A percentile compares a stretch with the other conserved stretches of the same genome.
phyloP scores from a whole-genome alignment of 495 filamentous ascomycete species.

The Evernia prunastri region DNA sequence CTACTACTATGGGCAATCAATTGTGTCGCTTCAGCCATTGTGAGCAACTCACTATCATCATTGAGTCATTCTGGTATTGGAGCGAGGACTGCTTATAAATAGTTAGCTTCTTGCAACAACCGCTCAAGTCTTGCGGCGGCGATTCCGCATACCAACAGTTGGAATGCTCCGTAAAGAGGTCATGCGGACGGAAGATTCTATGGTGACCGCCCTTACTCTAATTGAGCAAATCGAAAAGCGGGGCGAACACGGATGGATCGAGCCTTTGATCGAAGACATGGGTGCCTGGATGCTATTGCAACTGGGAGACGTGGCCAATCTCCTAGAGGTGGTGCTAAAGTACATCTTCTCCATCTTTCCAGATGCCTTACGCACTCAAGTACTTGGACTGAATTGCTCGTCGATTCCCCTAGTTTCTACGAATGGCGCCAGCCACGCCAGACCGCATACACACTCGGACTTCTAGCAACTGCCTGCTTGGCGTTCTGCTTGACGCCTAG shows the following conservation, averaged over 20 bases:
- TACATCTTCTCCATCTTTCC: not conserved
- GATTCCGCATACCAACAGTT: constrained; percentile 18
- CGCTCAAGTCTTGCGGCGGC: constrained; percentile 1
- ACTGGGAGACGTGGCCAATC: constrained; percentile 29
- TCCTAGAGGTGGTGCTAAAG: constrained; percentile 1
- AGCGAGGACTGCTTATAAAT: not conserved
- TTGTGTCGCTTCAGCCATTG: constrained; percentile 23
- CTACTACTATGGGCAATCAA: constrained; percentile 26
- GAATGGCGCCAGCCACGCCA: constrained; percentile 33
- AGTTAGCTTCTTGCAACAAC: not conserved
- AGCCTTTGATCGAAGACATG: constrained; percentile 27
- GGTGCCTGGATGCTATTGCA: constrained; percentile 34
- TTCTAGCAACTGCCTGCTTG: constrained; percentile 21
- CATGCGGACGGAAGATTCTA: constrained; percentile 25
- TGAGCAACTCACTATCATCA: not conserved
- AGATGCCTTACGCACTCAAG: not conserved
- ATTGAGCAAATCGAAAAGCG: constrained; percentile 35
- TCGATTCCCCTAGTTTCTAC: constrained; percentile 30
- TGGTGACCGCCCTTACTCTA: constrained; percentile 27
- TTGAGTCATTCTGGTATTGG: not conserved
- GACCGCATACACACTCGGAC: constrained; percentile 27
- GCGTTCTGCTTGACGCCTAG: constrained; percentile 19
- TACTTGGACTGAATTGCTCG: not conserved
- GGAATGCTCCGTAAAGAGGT: constrained; percentile 31
- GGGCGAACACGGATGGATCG: constrained; percentile 33